These are phyloP conservation scores for Erodium trifolium DNA, from an alignment of 441 rosid species.

Conservation along the genomic window DNA sequence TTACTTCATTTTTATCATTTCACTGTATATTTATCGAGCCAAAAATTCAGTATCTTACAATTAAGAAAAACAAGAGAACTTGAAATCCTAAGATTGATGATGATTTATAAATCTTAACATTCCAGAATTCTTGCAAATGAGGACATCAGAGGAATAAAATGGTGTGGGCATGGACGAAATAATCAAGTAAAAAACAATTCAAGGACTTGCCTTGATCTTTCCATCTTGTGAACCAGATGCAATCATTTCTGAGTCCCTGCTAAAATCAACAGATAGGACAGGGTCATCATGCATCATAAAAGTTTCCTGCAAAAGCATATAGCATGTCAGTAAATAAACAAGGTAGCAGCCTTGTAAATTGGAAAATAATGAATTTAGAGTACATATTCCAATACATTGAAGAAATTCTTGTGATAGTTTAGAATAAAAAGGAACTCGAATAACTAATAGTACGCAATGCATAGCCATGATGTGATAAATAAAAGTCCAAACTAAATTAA, in stretches of 20 bases:
- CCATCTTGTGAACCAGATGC: slow-evolving; percentile 97
- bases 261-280: slow-evolving; percentile 91
- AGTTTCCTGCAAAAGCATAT: slow-evolving; percentile 61
- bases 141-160: background rate
- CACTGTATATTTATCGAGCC: background rate
- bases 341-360: slow-evolving; percentile 3
- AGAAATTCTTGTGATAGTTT: background rate
- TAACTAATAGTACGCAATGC: background rate
- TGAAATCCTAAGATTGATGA: background rate
- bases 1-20: background rate
- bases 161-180: slow-evolving; percentile 7
- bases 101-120: slow-evolving; percentile 1
- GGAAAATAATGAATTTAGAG: background rate
- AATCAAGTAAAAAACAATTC: slow-evolving; percentile 14
- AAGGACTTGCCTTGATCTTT: slow-evolving; percentile 65
- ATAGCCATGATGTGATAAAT: slow-evolving; percentile 7
- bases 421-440: background rate
- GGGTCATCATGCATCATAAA: slow-evolving; percentile 99
- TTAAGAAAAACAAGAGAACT: background rate
- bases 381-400: background rate
- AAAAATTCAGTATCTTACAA: background rate
- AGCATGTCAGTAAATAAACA: slow-evolving; percentile 17
- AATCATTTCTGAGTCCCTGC: slow-evolving; percentile 96
- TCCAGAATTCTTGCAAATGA: background rate
- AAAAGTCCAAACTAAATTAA: slow-evolving; percentile 8